Percentiles rank a stretch among this genome's conserved stretches.
Conservation (phyloP, 106 monocot genomes). For the Dendrobium officinale region DNA sequence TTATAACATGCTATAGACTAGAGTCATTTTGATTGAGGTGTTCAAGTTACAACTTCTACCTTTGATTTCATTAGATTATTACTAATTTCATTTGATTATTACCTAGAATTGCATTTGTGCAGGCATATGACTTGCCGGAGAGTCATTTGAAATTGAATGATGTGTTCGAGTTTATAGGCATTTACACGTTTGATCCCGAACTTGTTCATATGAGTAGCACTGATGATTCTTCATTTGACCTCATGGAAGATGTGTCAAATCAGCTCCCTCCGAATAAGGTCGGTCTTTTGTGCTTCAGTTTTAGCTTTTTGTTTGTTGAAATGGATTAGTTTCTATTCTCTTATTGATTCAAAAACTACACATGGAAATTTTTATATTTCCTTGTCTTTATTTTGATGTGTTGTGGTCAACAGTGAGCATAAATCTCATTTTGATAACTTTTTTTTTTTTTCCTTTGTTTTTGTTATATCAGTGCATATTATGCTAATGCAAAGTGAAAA, state of each 20-base stretch:
- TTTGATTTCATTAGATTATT: background rate
- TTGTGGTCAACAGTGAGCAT: background rate
- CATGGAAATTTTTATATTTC: background rate
- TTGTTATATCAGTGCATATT: background rate
- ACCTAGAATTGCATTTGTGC: background rate
- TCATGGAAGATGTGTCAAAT: conserved; percentile 63
- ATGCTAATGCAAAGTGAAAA: background rate
- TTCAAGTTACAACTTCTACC: background rate
- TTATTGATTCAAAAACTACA: background rate
- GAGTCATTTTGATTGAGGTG: background rate
- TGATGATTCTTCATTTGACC: conserved; percentile 53
- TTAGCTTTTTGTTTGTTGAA: background rate
- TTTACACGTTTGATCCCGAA: conserved; percentile 90
- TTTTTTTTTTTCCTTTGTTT: background rate
- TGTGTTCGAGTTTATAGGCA: conserved; percentile 84
- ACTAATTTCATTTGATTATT: background rate
- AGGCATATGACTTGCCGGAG: conserved; percentile 83
- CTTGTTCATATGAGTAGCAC: conserved; percentile 31
- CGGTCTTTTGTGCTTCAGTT: conserved; percentile 4
- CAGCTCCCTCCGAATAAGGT: conserved; percentile 92
- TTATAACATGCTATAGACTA: background rate
- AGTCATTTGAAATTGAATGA: conserved; percentile 82
- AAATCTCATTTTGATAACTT: background rate
- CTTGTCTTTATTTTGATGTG: background rate
- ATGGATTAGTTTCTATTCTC: background rate